These are phyloP conservation scores for Talaromyces pinophilus DNA, from an alignment of 2,329 filamentous ascomycete genomes.

Conservation along the genomic window DNA sequence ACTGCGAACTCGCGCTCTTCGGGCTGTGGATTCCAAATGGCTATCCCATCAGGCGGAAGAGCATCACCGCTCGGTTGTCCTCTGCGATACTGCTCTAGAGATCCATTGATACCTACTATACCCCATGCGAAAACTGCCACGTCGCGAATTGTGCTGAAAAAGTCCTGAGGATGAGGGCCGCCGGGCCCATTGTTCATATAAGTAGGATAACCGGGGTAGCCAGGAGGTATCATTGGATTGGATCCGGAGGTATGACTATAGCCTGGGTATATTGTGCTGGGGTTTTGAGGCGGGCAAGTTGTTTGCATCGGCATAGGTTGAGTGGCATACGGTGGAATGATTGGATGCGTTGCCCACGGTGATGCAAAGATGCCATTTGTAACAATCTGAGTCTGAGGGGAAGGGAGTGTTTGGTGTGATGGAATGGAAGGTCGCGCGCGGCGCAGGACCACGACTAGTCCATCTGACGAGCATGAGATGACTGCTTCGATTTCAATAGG, in stretches of 20 bases:
- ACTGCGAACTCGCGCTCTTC: neutral
- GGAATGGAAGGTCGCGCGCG: conserved; percentile 70
- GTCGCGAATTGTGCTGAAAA: conserved; percentile 80
- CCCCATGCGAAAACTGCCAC: conserved; percentile 89
- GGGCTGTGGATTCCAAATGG: conserved; percentile 53
- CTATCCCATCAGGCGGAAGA: conserved; percentile 53
- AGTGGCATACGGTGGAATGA: conserved; percentile 44
- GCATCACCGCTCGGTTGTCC: conserved; percentile 66
- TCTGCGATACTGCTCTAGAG: conserved; percentile 63
- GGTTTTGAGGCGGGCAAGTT: neutral
- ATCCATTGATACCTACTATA: conserved; percentile 76
- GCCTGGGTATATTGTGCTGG: conserved; percentile 25
- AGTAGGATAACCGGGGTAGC: neutral
- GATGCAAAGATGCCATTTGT: conserved; percentile 73
- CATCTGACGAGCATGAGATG: conserved; percentile 88
- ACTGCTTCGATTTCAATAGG: conserved; percentile 71
- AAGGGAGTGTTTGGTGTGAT: conserved; percentile 43
- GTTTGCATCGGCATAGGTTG: conserved; percentile 10
- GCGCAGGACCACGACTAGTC: conserved; percentile 77
- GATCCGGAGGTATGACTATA: conserved; percentile 48
- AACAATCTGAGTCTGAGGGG: conserved; percentile 44
- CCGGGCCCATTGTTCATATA: conserved; percentile 25
- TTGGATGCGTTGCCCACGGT: conserved; percentile 72
- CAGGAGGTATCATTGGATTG: neutral
- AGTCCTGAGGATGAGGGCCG: conserved; percentile 58